Conservation (phyloP, 78 protist species). For the Protostelium mycophagum region DNA sequence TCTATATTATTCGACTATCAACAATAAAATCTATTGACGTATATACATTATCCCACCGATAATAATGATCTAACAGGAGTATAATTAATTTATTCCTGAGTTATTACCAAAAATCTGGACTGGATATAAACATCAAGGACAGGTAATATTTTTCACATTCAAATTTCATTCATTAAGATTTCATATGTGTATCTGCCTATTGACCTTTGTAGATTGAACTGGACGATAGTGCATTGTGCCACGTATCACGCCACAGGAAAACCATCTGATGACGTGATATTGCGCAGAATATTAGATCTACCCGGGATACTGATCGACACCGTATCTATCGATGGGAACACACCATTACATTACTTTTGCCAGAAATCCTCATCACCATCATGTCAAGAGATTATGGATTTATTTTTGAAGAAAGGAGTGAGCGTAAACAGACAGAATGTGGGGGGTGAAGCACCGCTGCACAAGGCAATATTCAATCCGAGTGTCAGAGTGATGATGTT, state of each 20-base stretch:
- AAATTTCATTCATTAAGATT: too few species aligned
- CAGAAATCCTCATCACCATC: constrained; percentile 45
- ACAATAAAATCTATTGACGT: too few species aligned
- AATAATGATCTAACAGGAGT: neutral
- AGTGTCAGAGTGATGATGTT: constrained; percentile 53
- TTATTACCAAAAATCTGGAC: neutral
- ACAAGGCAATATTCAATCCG: constrained; percentile 61
- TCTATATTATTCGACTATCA: too few species aligned
- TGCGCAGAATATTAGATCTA: neutral
- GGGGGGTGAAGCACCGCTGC: constrained; percentile 63
- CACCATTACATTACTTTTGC: constrained; percentile 65
- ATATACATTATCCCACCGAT: too few species aligned
- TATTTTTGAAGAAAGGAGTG: constrained; percentile 44
- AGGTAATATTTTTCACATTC: neutral
- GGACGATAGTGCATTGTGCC: neutral
- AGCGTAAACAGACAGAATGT: constrained; percentile 46
- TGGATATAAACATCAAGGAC: neutral
- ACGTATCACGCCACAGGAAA: neutral
- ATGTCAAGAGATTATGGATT: constrained; percentile 43
- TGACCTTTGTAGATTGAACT: neutral
- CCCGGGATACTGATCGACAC: neutral
- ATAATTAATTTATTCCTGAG: neutral
- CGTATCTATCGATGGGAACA: constrained; percentile 50
- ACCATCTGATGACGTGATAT: neutral
- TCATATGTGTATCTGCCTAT: neutral